Evolutionary conservation across 129 eudicot genomes (phyloP).

Genomic region (Lonicera japonica): DNA sequence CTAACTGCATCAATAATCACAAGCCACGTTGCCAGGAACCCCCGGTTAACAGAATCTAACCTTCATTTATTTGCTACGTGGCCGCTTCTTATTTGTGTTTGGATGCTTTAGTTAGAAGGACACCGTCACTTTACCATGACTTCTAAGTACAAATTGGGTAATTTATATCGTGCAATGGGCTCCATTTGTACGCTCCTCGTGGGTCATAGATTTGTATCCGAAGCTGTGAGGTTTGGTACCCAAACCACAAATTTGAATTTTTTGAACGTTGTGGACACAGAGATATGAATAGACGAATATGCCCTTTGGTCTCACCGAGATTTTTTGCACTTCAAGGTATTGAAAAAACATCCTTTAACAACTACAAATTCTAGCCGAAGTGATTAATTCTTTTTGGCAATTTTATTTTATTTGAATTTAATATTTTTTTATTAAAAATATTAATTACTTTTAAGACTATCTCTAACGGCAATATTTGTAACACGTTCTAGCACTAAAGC

Average conservation of each 20-base stretch:
- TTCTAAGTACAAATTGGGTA: not conserved
- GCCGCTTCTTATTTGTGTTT: not conserved
- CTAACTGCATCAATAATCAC: not conserved
- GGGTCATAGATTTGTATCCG: conserved; percentile 24
- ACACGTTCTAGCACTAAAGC: too few species aligned
- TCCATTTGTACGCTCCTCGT: conserved; percentile 25
- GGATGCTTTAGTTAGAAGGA: not conserved
- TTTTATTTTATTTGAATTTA: too few species aligned
- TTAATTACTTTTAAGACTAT: too few species aligned
- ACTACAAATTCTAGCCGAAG: too few species aligned
- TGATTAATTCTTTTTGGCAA: too few species aligned
- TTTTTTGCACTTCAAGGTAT: too few species aligned
- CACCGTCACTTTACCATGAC: not conserved
- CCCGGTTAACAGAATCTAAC: not conserved
- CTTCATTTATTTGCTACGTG: not conserved
- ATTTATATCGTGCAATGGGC: not conserved
- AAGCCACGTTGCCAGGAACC: not conserved
- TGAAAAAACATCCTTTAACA: too few species aligned
- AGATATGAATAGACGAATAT: not conserved
- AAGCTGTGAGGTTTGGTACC: conserved; percentile 46
- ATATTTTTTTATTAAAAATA: too few species aligned
- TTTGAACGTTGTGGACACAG: conserved; percentile 37
- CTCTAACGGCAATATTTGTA: too few species aligned
- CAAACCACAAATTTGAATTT: conserved; percentile 39
- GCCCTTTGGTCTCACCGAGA: conserved; percentile 15